Conservation (phyloP, 2,329 filamentous ascomycete genomes). For the Fusarium domesticum region DNA sequence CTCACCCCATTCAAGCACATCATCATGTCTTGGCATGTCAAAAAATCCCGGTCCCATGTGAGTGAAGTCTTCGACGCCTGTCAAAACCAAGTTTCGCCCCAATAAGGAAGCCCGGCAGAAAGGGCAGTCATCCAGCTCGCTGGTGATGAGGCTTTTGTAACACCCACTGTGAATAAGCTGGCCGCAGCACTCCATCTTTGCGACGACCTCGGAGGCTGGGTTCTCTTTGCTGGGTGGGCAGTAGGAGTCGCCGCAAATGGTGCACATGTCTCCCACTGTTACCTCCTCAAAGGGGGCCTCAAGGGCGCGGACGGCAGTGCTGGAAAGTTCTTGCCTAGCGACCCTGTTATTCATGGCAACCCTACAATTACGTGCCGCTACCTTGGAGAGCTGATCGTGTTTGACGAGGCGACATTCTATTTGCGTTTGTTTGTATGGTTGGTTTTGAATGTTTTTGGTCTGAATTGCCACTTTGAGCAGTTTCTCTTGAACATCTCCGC, state of each 20-base stretch:
- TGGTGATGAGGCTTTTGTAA: slow-evolving; percentile 6
- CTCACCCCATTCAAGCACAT: background rate
- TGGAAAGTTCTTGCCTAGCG: background rate
- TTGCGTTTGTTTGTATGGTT: no score
- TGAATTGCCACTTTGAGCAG: background rate
- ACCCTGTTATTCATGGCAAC: slow-evolving; percentile 1
- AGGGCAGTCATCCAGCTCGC: slow-evolving; percentile 1
- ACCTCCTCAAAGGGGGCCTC: background rate
- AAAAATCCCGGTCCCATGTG: background rate
- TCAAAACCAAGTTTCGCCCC: background rate
- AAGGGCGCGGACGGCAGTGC: background rate
- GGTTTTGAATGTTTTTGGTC: no score
- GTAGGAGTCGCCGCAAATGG: slow-evolving; percentile 9
- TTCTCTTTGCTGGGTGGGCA: background rate
- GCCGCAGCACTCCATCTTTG: slow-evolving; percentile 8
- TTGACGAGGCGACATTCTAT: no score
- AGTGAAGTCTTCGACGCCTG: background rate
- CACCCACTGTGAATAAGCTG: slow-evolving; percentile 13
- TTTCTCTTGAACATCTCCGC: background rate
- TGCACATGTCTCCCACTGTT: slow-evolving; percentile 1
- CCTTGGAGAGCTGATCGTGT: background rate
- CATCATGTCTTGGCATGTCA: background rate
- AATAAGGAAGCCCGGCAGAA: slow-evolving; percentile 3
- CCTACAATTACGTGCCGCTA: slow-evolving; percentile 5
- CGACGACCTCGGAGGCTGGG: slow-evolving; percentile 4